phyloP scores from a whole-genome alignment of 2,329 filamentous ascomycete species.

The Triangularia setosa region DNA sequence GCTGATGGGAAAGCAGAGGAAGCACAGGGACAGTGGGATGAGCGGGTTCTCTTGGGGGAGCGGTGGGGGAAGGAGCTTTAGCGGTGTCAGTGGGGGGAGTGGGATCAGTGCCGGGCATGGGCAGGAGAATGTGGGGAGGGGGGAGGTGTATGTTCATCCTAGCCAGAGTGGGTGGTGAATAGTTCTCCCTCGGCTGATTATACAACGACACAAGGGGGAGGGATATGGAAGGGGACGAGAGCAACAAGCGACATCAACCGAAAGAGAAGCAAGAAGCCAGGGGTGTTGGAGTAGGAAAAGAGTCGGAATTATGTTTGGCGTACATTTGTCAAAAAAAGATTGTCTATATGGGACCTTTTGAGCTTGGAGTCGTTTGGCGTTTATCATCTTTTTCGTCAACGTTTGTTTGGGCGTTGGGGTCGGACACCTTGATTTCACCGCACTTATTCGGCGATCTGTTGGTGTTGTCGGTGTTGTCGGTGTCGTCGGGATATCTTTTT shows the following conservation, averaged over 20 bases:
- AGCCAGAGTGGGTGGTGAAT: background rate
- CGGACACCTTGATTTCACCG: background rate
- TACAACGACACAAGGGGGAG: background rate
- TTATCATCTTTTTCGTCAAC: background rate
- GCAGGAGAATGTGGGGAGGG: background rate
- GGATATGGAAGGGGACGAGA: background rate
- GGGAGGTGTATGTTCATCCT: background rate
- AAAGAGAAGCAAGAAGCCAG: background rate
- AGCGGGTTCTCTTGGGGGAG: background rate
- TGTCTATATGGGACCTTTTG: background rate
- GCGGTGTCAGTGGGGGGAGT: conserved; percentile 7
- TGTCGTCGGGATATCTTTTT: background rate
- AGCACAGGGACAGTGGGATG: conserved; percentile 1
- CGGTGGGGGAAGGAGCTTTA: background rate
- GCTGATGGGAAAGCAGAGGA: background rate
- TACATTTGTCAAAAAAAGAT: background rate
- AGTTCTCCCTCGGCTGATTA: too few species aligned
- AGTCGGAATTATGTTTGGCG: background rate
- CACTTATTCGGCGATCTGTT: too few species aligned
- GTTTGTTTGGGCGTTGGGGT: background rate
- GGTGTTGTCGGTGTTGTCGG: background rate
- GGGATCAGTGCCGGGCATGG: conserved; percentile 3
- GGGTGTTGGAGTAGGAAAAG: background rate
- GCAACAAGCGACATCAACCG: background rate
- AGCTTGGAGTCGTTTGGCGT: background rate